Base-by-base conservation (phyloP, 495 filamentous ascomycete genomes). In the Baudoinia panamericana region DNA sequence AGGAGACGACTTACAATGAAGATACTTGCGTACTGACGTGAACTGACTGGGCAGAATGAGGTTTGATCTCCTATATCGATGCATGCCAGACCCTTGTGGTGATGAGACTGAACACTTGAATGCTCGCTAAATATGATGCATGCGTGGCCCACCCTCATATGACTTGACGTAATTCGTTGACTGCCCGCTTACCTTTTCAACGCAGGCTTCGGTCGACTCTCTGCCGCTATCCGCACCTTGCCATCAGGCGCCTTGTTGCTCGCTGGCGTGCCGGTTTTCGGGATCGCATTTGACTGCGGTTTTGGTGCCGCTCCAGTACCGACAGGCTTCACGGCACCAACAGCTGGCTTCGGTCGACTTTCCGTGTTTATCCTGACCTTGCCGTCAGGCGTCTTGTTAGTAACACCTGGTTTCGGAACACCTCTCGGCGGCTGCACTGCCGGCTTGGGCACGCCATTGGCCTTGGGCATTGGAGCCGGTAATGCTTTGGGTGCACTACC, bases 191-290 rank as follows among this genome's bases (percentile, higher is more conserved):
- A 37, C 17, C 9, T 8, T 17, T 39, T 39, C 10, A 39, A 15
- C 24, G 30, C 37, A 10, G 39, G 40, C 29, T 50, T 43, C 7
- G 46, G 46, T 15, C 46, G 33, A 25, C 46, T 50, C 41, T 17
- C 40, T 10, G 46, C 20, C 8, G 46, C 39, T 5, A 50, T 40
- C 18, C 29, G 22, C 9, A 50, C 34, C 22, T 50, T 50, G 5
- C 46, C 46, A 32, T 39, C 25, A 2, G 40, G 19, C 26, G 41
- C 10, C 15, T 11, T 4, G 20, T 41, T 27, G 4, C 4, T 20
- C 25, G 21, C 7, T 3, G 34, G 34, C 23, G 19, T 36, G 4
- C n/a, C n/a, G n/a, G 22, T 25, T 2, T 15, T 19, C 3, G 13
- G 24, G 23, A 4, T 27, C 7, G 24, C 11, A 6, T 9, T 15